phyloP scores from a whole-genome alignment of 2,329 filamentous ascomycete species.

The Neonectria magnoliae region DNA sequence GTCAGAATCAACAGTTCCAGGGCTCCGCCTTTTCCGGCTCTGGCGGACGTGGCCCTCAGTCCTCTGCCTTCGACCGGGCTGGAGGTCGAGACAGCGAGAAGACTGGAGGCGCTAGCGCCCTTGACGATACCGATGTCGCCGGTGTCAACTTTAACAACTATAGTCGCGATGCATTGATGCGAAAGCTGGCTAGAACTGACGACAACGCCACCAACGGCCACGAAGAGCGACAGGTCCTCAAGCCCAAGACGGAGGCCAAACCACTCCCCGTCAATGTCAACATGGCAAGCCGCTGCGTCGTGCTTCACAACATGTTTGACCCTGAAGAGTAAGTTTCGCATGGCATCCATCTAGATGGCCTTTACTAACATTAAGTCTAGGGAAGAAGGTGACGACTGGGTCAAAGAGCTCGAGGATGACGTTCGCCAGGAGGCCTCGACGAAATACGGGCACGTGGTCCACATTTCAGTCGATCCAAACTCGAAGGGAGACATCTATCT shows the following conservation, averaged over 20 bases:
- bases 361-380: conserved; percentile 60
- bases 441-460: conserved; percentile 97
- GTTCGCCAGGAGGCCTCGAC: conserved; percentile 91
- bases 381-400: conserved; percentile 87
- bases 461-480: conserved; percentile 94
- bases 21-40: conserved; percentile 92
- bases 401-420: conserved; percentile 93
- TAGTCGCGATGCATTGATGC: conserved; percentile 97
- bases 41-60: conserved; percentile 85
- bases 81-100: conserved; percentile 91
- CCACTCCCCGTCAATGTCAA: conserved; percentile 86
- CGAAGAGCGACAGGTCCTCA: conserved; percentile 76
- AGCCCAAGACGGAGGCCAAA: conserved; percentile 82
- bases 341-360: background rate
- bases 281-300: conserved; percentile 91
- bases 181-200: conserved; percentile 96
- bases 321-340: conserved; percentile 83
- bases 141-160: conserved; percentile 99
- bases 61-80: conserved; percentile 90
- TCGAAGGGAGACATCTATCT: conserved; percentile 97
- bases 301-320: conserved; percentile 96
- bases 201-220: conserved; percentile 73
- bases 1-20: conserved; percentile 81
- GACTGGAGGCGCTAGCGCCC: conserved; percentile 87
- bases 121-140: conserved; percentile 97